Conservation (phyloP, 371 early-diverging fungal species). For the Mucor velutinosus region DNA sequence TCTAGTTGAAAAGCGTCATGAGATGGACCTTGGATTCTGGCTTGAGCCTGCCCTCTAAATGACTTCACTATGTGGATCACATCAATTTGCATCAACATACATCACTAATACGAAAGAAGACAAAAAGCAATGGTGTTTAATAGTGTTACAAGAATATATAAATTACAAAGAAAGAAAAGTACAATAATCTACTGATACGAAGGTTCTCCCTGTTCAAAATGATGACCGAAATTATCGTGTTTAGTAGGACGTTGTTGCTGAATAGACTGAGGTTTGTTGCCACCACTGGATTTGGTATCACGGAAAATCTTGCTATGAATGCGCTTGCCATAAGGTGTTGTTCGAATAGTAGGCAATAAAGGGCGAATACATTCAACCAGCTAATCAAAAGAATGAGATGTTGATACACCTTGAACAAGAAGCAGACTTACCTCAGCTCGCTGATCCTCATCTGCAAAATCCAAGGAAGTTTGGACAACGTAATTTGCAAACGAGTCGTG, state of each 20-base stretch:
- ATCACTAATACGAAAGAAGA: neutral
- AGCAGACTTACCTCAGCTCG: constrained; percentile 56
- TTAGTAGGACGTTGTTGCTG: neutral
- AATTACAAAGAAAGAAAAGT: neutral
- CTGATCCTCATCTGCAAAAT: constrained; percentile 82
- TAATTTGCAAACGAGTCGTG: constrained; percentile 91
- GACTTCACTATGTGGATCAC: too few species aligned
- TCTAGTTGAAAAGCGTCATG: too few species aligned
- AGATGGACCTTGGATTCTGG: too few species aligned
- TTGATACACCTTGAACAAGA: neutral
- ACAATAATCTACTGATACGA: neutral
- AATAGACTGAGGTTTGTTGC: neutral
- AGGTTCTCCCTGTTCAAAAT: neutral
- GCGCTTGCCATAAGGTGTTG: constrained; percentile 88
- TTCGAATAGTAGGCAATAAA: constrained; percentile 75
- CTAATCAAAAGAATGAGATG: constrained; percentile 18
- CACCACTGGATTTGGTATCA: constrained; percentile 23
- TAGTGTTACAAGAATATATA: neutral
- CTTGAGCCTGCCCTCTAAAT: too few species aligned
- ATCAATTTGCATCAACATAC: too few species aligned
- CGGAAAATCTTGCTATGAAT: constrained; percentile 79
- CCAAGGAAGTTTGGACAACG: constrained; percentile 90
- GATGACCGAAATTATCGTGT: neutral
- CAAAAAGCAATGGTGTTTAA: neutral
- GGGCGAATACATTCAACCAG: constrained; percentile 80